A percentile compares a stretch with the other conserved stretches of the same genome.
These are phyloP conservation scores for Trametes gibbosa DNA, from an alignment of 768 basidiomycete species.

Conservation along the genomic window DNA sequence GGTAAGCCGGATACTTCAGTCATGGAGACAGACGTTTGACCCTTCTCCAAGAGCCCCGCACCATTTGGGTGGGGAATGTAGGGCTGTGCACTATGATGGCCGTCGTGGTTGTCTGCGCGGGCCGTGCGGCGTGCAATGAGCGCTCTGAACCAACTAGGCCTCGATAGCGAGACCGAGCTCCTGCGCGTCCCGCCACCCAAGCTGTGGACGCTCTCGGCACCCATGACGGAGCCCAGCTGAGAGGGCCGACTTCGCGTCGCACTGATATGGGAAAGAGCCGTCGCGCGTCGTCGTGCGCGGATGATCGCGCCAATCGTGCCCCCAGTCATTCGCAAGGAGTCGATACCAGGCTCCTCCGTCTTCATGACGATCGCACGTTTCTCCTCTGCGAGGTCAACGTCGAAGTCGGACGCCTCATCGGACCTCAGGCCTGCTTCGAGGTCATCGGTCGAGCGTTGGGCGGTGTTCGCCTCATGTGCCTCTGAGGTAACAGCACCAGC, in stretches of 20 bases:
- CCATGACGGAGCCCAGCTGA: background rate
- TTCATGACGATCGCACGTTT: constrained; percentile 24
- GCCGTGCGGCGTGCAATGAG: background rate
- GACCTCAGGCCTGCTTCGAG: constrained; percentile 10
- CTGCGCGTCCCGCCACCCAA: background rate
- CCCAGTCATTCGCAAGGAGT: constrained; percentile 83
- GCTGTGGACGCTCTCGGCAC: constrained; percentile 10
- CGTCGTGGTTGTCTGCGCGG: background rate
- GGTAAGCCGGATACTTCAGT: constrained; percentile 5
- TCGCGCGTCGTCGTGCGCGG: constrained; percentile 41
- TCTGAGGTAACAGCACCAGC: background rate
- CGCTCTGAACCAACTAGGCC: constrained; percentile 9
- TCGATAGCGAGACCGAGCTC: constrained; percentile 3
- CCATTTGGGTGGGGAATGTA: background rate
- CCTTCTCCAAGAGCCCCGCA: constrained; percentile 9
- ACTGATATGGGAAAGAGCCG: constrained; percentile 23
- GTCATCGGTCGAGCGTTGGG: constrained; percentile 6
- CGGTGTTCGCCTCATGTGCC: background rate
- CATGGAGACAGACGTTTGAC: background rate
- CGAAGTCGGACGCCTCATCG: constrained; percentile 8
- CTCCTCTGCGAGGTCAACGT: constrained; percentile 20
- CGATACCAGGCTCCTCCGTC: constrained; percentile 85
- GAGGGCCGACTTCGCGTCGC: constrained; percentile 10
- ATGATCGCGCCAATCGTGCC: constrained; percentile 88
- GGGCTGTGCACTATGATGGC: background rate